Conservation (phyloP, 2,329 filamentous ascomycete genomes). For the Fusarium neocosmosporiellum region DNA sequence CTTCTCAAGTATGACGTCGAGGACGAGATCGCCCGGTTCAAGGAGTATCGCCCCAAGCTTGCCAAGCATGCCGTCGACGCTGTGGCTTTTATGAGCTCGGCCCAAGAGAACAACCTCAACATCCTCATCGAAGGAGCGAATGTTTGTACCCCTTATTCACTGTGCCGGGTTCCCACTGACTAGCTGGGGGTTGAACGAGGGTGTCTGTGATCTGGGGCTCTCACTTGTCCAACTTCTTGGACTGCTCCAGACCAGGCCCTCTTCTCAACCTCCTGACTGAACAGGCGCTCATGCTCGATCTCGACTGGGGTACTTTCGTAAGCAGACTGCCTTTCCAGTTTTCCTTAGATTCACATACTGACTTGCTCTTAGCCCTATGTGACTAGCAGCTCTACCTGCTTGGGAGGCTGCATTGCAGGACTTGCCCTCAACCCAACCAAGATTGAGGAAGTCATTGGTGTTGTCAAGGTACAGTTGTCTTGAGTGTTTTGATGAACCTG, state of each 20-base stretch:
- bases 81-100: slow-evolving; percentile 70
- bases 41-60: slow-evolving; percentile 67
- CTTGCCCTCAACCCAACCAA: neutral
- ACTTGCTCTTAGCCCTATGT: neutral
- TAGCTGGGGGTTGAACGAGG: neutral
- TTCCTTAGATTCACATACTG: neutral
- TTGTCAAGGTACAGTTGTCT: neutral
- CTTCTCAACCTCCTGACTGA: neutral
- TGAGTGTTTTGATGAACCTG: neutral
- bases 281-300: slow-evolving; percentile 16
- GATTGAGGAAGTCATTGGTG: slow-evolving; percentile 5
- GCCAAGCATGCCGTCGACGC: slow-evolving; percentile 73
- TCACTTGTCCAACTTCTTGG: neutral
- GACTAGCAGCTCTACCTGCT: neutral
- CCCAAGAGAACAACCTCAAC: slow-evolving; percentile 66
- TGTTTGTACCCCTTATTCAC: slow-evolving; percentile 50
- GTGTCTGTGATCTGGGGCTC: neutral
- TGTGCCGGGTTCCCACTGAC: neutral
- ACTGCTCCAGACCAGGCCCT: neutral
- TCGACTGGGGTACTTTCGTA: neutral
- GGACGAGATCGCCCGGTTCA: slow-evolving; percentile 73
- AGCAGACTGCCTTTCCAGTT: neutral
- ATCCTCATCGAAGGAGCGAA: slow-evolving; percentile 75
- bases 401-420: slow-evolving; percentile 5
- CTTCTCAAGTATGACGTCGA: slow-evolving; percentile 74